Evolutionary conservation across 495 filamentous ascomycete genomes (phyloP), one percentile per base, ranked within the genome.

Genomic region (Venustampulla echinocandica): DNA sequence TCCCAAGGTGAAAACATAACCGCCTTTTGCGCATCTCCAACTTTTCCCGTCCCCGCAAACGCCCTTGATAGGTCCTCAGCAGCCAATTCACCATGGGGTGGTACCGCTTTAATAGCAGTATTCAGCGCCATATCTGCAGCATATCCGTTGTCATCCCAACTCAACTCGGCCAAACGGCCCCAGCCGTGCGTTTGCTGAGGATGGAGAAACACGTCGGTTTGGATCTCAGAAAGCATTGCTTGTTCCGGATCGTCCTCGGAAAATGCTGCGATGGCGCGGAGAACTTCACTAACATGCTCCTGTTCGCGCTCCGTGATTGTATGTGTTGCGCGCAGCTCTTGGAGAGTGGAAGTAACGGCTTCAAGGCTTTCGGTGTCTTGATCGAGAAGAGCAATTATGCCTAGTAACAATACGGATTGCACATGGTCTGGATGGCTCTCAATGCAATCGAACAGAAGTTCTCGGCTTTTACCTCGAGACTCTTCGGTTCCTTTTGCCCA

Each of bases 401-500:
- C 90, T 0, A 97, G 69, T 14, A 97, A 74, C 4, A 83, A 72
- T 10, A 88, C 77, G 1, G 87, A 81, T 28, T 79, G 81, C 6
- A 92, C 70, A 55, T 97, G 90, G 3, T 78, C 75, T 0, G 84
- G 77, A 42, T 84, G 63, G 17, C 58, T 70, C 56, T 89, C 84
- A 13, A 94, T 79, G 41, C 82, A 67, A 11, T 80, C 79, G 54
- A 94, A 87, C 17, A 97, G 64, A 47, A 92, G 76, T 39, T 93
- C 79, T 4, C 85, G 74, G 10, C 90, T 87, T 45, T 87, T 76
- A 33, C 73, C 74, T 32, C 80, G 73, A 39, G 89, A 84, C 10
- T 84, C 77, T 6, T 83, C 77, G 1, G 79, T 80, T 19, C 86
- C 90, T 58, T 84, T 90, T 2, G 87, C 88, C 89, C 90, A 98